Base-by-base conservation (phyloP, 176 grass and related monocot genomes). In the Pontederia crassipes region DNA sequence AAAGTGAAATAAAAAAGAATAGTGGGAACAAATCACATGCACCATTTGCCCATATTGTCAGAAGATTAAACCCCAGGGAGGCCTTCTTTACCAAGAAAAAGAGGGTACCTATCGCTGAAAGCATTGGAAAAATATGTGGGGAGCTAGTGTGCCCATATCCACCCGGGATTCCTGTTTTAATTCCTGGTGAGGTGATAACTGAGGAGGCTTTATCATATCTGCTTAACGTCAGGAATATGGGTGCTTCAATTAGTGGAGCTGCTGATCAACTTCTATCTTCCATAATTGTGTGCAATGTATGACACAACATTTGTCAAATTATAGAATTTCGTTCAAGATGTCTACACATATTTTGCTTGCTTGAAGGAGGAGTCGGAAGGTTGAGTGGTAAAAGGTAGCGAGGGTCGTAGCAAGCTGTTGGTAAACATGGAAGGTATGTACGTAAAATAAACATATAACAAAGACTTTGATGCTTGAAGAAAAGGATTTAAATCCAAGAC, bases 141-240 rank as follows among this genome's bases (percentile, higher is more conserved):
- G 92, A 96, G 68, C 71, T 96, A 62, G 74, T 96, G 12, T 90
- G 76, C 58, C 87, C 87, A 2, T 90, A 96, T 52, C 92, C 92
- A 60, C 87, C 86, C 9, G 92, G 87, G 64, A 90, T 96, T 66
- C 81, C 81, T 4, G 69, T 90, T 32, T 72, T 96, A 51, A 71
- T 90, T 57, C 92, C 86, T 55, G 86, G 87, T 52, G 92, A 96
- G 59, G 54, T 90, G 20, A 67, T 96, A 55, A 85, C 83, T 0
- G 69, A 85, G 35, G 78, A 87, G 55, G 78, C 76, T 12, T 58
- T 90, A 13, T 72, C 65, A 6, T 88, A 88, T 61, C 73, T 90
- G 69, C 73, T 85, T 20, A 61, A 78, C 72, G 35, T 70, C 18
- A 86, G 54, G 45, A 61, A 79, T 17, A 78, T 77, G 29, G 81